Conservation (phyloP, 805 yeast species). For the Suhomyces faveliae region DNA sequence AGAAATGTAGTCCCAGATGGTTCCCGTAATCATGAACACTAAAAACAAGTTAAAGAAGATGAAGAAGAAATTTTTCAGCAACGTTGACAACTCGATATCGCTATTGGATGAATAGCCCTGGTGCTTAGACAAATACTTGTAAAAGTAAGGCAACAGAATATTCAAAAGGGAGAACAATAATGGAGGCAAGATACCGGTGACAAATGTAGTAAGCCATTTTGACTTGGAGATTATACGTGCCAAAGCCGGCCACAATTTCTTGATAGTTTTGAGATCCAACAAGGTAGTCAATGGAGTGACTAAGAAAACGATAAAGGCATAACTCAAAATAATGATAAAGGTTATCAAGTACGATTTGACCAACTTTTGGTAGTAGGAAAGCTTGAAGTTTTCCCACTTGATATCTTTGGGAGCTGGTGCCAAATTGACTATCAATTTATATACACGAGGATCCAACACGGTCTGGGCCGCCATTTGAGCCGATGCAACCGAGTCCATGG, state of each 20-base stretch:
- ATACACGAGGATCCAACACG: slow-evolving; percentile 44
- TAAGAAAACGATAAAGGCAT: slow-evolving; percentile 52
- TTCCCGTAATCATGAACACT: slow-evolving; percentile 62
- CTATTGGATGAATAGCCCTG: slow-evolving; percentile 59
- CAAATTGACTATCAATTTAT: slow-evolving; percentile 39
- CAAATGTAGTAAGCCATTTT: slow-evolving; percentile 51
- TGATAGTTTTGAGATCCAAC: slow-evolving; percentile 54
- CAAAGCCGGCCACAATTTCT: slow-evolving; percentile 57
- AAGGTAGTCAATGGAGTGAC: slow-evolving; percentile 57
- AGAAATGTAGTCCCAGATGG: slow-evolving; percentile 58
- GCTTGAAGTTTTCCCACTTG: slow-evolving; percentile 45
- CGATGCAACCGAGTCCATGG: slow-evolving; percentile 48
- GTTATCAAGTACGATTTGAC: slow-evolving; percentile 42
- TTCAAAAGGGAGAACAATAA: slow-evolving; percentile 56
- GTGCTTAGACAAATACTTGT: slow-evolving; percentile 46
- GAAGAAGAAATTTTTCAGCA: slow-evolving; percentile 58
- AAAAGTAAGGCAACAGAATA: slow-evolving; percentile 53
- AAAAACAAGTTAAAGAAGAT: slow-evolving; percentile 60
- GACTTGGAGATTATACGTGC: slow-evolving; percentile 53
- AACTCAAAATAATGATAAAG: slow-evolving; percentile 45
- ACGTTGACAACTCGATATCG: slow-evolving; percentile 56
- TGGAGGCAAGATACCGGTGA: slow-evolving; percentile 63
- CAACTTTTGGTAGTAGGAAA: slow-evolving; percentile 39
- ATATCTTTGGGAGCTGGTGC: slow-evolving; percentile 51
- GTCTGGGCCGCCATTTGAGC: slow-evolving; percentile 52